Evolutionary conservation across 179 eudicot species (phyloP).

Genomic region (Beta lomatogona): DNA sequence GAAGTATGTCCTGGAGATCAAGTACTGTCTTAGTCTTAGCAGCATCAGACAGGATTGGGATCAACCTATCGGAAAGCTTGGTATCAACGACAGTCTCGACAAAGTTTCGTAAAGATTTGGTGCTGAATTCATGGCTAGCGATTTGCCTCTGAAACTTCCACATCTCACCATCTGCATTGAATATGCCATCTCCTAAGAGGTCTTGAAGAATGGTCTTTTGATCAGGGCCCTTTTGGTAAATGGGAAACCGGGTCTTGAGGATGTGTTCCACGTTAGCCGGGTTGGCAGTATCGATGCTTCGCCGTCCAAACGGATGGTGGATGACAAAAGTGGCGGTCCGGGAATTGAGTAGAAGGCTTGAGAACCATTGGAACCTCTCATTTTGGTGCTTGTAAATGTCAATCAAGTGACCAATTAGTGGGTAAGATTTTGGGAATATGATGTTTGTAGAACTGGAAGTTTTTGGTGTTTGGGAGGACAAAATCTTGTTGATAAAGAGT

Average conservation of each 20-base stretch:
- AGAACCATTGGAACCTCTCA: constrained; percentile 19
- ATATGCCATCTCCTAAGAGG: constrained; percentile 59
- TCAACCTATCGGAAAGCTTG: constrained; percentile 42
- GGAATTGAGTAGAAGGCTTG: no score
- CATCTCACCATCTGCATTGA: constrained; percentile 43
- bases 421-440: constrained; percentile 31
- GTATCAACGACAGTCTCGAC: constrained; percentile 37
- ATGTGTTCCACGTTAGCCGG: constrained; percentile 35
- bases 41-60: constrained; percentile 45
- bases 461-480: neutral
- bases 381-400: constrained; percentile 7
- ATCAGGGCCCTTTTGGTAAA: constrained; percentile 46
- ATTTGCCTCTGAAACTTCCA: constrained; percentile 60
- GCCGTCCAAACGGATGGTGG: no score
- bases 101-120: constrained; percentile 45
- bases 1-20: constrained; percentile 60
- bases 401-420: constrained; percentile 31
- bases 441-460: neutral
- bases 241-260: constrained; percentile 41
- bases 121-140: constrained; percentile 52
- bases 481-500: neutral
- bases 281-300: no score
- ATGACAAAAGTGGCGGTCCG: no score
- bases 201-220: constrained; percentile 29
- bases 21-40: constrained; percentile 38